These are phyloP conservation scores for Moringa oleifera DNA, from an alignment of 345 rosid genomes.

Conservation along the genomic window DNA sequence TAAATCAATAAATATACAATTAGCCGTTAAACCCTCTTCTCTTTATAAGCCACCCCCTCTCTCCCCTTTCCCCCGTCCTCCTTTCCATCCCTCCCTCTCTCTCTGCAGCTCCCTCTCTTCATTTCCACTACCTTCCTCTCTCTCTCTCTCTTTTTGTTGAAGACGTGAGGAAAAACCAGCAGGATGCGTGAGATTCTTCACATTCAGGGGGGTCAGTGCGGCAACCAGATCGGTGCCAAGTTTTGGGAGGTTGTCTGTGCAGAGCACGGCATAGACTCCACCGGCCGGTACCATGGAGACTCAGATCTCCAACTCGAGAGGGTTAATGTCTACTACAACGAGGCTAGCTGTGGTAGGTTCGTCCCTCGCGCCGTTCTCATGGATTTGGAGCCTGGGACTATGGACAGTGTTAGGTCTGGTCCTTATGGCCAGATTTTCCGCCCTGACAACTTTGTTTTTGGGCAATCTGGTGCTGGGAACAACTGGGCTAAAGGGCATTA, in stretches of 20 bases:
- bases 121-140: conserved; percentile 2
- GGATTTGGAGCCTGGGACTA: conserved; percentile 61
- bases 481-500: conserved; percentile 68
- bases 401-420: conserved; percentile 58
- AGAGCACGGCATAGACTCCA: conserved; percentile 55
- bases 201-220: conserved; percentile 63
- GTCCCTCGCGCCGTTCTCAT: conserved; percentile 61
- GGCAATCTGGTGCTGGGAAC: conserved; percentile 57
- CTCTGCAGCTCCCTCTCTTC: conserved; percentile 7
- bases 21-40: not conserved
- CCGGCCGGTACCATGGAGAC: conserved; percentile 44
- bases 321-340: conserved; percentile 56
- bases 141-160: not conserved
- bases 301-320: conserved; percentile 55
- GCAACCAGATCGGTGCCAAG: conserved; percentile 69
- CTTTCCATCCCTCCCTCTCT: not conserved
- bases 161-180: not conserved
- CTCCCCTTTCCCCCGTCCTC: not conserved
- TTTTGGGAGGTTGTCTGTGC: conserved; percentile 55
- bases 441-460: conserved; percentile 54
- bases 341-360: conserved; percentile 56
- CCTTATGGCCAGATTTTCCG: conserved; percentile 58
- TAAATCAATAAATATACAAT: too few species aligned
- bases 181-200: conserved; percentile 69
- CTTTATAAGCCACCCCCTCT: not conserved